Percentiles rank a stretch among this genome's conserved stretches.
phyloP scores from a whole-genome alignment of 495 filamentous ascomycete genomes.

The Glonium stellatum region DNA sequence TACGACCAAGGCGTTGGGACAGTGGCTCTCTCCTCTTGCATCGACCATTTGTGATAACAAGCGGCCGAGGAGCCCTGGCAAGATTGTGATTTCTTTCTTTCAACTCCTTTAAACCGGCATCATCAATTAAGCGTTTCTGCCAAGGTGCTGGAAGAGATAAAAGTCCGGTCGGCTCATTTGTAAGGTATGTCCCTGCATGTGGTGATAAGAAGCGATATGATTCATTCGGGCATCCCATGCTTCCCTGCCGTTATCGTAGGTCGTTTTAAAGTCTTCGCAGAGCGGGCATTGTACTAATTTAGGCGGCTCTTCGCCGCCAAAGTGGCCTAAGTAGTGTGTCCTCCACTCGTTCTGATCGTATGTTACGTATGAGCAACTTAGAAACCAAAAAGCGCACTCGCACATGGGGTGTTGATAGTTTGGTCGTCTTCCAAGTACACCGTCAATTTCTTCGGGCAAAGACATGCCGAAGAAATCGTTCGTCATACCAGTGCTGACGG shows the following conservation, averaged over 20 bases:
- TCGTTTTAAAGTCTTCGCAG: slow-evolving; percentile 18
- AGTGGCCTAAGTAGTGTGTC: slow-evolving; percentile 22
- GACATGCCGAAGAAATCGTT: slow-evolving; percentile 19
- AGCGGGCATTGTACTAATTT: slow-evolving; percentile 25
- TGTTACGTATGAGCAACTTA: slow-evolving; percentile 23
- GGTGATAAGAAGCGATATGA: slow-evolving; percentile 17
- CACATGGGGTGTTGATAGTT: slow-evolving; percentile 11
- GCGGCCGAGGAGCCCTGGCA: neutral
- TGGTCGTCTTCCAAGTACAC: slow-evolving; percentile 17
- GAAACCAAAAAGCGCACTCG: slow-evolving; percentile 29
- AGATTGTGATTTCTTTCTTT: slow-evolving; percentile 16
- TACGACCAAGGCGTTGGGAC: neutral
- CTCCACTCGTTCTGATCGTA: slow-evolving; percentile 21
- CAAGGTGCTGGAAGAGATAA: slow-evolving; percentile 26
- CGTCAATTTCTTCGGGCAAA: slow-evolving; percentile 21
- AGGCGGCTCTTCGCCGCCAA: slow-evolving; percentile 27
- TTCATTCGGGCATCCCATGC: slow-evolving; percentile 23
- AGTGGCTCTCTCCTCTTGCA: neutral
- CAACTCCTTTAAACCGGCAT: slow-evolving; percentile 26
- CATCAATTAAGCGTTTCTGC: slow-evolving; percentile 27
- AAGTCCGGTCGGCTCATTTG: slow-evolving; percentile 26
- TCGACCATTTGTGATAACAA: neutral
- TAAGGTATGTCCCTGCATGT: slow-evolving; percentile 17
- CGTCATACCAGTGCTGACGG: slow-evolving; percentile 18
- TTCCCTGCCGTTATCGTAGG: slow-evolving; percentile 12